A percentile compares a stretch with the other conserved stretches of the same genome.
phyloP scores from a whole-genome alignment of 441 rosid species.

The Eruca vesicaria region DNA sequence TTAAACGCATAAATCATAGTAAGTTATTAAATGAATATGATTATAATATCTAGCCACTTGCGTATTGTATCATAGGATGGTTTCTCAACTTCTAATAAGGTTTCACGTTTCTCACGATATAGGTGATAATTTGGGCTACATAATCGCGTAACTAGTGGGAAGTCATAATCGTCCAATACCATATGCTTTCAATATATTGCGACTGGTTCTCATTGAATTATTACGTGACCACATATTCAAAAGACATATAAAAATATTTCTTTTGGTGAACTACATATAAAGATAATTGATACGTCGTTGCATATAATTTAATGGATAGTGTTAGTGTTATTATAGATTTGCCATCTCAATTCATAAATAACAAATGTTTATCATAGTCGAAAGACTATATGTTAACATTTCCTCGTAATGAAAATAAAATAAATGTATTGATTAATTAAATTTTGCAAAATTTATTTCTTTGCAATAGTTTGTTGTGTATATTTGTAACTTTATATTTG shows the following conservation, averaged over 20 bases:
- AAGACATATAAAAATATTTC: not conserved
- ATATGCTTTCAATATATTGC: constrained; percentile 3
- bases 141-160: constrained; percentile 23
- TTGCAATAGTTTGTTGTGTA: not conserved
- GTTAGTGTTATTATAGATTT: not conserved
- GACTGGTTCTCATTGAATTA: not conserved
- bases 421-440: not conserved
- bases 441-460: not conserved
- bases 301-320: not conserved
- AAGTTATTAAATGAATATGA: not conserved
- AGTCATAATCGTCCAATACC: constrained; percentile 26
- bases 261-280: no score
- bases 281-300: not conserved
- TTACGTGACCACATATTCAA: not conserved
- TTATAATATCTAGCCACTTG: constrained; percentile 11
- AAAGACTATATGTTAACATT: not conserved
- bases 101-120: constrained; percentile 27
- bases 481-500: not conserved
- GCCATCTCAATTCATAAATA: not conserved
- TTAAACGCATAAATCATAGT: not conserved
- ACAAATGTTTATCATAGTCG: not conserved
- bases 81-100: constrained; percentile 23
- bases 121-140: constrained; percentile 1
- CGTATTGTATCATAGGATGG: constrained; percentile 19
- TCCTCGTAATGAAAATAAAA: not conserved